These are phyloP conservation scores for Fragilariopsis cylindrus DNA, from an alignment of 108 stramenopile species.

Conservation along the genomic window DNA sequence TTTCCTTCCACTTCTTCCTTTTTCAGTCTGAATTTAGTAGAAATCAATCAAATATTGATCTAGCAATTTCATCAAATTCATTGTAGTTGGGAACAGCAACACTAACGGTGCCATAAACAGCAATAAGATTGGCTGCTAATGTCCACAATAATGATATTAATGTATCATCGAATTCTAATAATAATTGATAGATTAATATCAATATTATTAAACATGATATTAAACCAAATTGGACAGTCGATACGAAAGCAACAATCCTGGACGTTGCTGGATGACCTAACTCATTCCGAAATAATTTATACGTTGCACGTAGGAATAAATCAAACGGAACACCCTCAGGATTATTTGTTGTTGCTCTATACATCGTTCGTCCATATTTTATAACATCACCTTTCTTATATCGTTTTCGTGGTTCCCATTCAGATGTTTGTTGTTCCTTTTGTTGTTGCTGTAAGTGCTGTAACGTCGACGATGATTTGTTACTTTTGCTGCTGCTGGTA, in stretches of 20 bases:
- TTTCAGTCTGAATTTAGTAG: no score
- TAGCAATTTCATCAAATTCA: slow-evolving; percentile 27
- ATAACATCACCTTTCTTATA: slow-evolving; percentile 78
- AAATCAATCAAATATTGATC: no score
- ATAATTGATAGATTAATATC: slow-evolving; percentile 21
- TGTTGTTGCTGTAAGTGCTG: background rate
- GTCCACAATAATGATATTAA: slow-evolving; percentile 26
- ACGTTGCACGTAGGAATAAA: slow-evolving; percentile 55
- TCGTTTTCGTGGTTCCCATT: slow-evolving; percentile 67
- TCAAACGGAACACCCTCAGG: slow-evolving; percentile 77
- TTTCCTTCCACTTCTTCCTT: no score
- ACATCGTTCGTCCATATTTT: slow-evolving; percentile 23
- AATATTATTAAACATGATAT: slow-evolving; percentile 24
- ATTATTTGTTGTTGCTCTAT: slow-evolving; percentile 62
- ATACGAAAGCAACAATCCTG: slow-evolving; percentile 40
- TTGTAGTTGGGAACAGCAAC: slow-evolving; percentile 23
- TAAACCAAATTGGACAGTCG: slow-evolving; percentile 45
- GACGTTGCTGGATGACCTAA: slow-evolving; percentile 67
- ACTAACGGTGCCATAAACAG: slow-evolving; percentile 27
- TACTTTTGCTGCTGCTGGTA: background rate
- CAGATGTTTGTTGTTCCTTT: slow-evolving; percentile 22
- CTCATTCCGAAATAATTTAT: slow-evolving; percentile 69
- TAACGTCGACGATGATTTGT: background rate
- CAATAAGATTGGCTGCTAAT: slow-evolving; percentile 43
- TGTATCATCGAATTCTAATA: slow-evolving; percentile 1